Base-by-base conservation (phyloP, 345 rosid genomes). In the Citrus unshiu region DNA sequence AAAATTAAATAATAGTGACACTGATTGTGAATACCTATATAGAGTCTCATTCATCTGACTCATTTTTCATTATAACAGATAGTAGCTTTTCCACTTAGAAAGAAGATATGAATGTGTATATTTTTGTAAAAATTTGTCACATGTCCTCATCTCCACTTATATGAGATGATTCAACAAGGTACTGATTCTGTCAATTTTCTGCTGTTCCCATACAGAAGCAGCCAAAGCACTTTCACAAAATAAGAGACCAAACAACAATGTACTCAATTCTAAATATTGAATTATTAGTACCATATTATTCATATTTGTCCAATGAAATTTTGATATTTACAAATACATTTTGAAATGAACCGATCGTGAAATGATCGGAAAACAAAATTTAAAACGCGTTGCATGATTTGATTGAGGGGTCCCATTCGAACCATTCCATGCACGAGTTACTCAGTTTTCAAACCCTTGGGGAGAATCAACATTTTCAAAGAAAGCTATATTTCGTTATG, bases 1-100 rank as follows among this genome's bases (percentile, higher is more conserved):
- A 51, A 57, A 62, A 54, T 54, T 54, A 59, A n/a, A 59, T 9
- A 39, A 75, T 6, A 67, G 81, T 30, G 83, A 69, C 64, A 73
- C 79, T 27, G 83, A 68, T 39, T 29, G 71, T 75, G 32, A 35
- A 18, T 40, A 72, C 10, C 6, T 14, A 16, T 51, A 5, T 34
- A 4, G 6, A 4, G 21, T 13, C 27, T 25, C 80, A 27, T 46
- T 58, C 18, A 57, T 71, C 82, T 62, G 79, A 76, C 68, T 60
- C 60, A 25, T 64, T 56, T 79, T 75, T 40, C 85, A 49, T 56
- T 10, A 21, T 30, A 75, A 63, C 24, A 37, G 19, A 63, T 19
- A 7, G 29, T 27, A 6, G 32, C n/a, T 37, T 73, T 57, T 8
- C 54, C 24, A 37, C 77, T 35, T 61, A 1, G 74, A 73, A 69